Evolutionary conservation across 1,139 yeast species (phyloP), one percentile per base, ranked within the genome.

Genomic region (Pichia terricola): DNA sequence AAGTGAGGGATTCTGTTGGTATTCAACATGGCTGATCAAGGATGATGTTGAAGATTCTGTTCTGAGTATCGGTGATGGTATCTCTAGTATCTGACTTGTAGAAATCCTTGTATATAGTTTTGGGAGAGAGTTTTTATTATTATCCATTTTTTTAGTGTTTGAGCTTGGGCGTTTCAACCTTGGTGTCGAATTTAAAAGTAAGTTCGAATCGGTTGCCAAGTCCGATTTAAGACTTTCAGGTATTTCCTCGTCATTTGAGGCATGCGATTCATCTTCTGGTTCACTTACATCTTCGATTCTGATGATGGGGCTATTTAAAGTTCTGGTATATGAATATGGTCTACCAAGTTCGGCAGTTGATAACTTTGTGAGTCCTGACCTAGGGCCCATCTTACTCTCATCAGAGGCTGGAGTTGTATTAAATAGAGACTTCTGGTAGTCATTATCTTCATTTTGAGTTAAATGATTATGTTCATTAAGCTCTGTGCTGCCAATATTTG

Each of bases 11-110:
- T 42, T 45, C 34, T 39, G 42, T 16, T 40, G 43, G 37, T 40
- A 47, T 38, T 47, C 50, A 34, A 47, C 45, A 27, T 40, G 44
- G 9, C 44, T 45, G 28, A 45, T 45, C 4, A 47, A 28, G 11
- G 35, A 10, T 8, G 33, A 30, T 11, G 33, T 11, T 11, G 33
- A 30, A 30, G 33, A 30, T 11, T 8, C 10, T 30, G 33, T 8
- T 30, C 33, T 30, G 33, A 11, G 8, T 11, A 30, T 1, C 2
- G 8, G 10, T 11, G 33, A 8, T 30, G 33, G 33, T 16, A 16
- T 16, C 22, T 16, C 22, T 16, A 16, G 22, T 16, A 16, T 16
- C 22, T 16, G 22, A 16, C 22, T 16, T 16, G 22, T 16, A 16
- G 22, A 16, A 16, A 16, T 16, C 22, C 22, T 16, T 16, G 22